Evolutionary conservation across 495 filamentous ascomycete species (phyloP), one percentile per base, ranked within the genome.

Genomic region (Penicilliopsis zonata): DNA sequence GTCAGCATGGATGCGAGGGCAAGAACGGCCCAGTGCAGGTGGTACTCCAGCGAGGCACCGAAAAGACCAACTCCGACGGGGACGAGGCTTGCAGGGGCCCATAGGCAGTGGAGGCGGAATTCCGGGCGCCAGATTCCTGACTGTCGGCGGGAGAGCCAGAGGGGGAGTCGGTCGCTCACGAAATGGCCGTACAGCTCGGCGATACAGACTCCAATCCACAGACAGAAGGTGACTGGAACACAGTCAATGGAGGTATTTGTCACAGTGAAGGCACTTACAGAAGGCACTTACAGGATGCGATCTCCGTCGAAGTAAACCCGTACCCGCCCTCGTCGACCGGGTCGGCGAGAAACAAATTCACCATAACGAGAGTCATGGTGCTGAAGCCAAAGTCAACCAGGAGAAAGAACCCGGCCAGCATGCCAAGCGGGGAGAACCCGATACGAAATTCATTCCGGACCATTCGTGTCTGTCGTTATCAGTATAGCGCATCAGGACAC

Each of bases 321-420:
- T 71, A 71, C 9, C 66, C 67, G n/a, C 63, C 63, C 2, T 31
- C 42, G 8, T 44, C 42, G 18, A 44, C 38, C 13, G 67, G 65
- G 22, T 43, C 50, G 39, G 69, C 58, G 3, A 72, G 50, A 47
- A 54, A 70, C 13, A 49, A 50, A 3, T 55, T 44, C 0, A 53
- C 51, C 2, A 50, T 42, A 9, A 52, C 47, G 22, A 49, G 49
- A 25, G 52, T 45, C 8, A 52, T 49, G 15, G 69, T 55, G 20
- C 53, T 55, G 36, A 62, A 62, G 5, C 64, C 66, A 25, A 68
- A 63, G 28, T 47, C 56, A 24, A 69, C 57, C 6, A 62, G 41
- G 23, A 55, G 58, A 42, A 61, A 67, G 18, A 50, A 43, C 23
- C 59, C 57, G 35, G 57, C 53, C 18, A 65, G 45, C 18, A 70